Evolutionary conservation across 208 protist species (phyloP).

Genomic region (Wallacemonas sp.): DNA sequence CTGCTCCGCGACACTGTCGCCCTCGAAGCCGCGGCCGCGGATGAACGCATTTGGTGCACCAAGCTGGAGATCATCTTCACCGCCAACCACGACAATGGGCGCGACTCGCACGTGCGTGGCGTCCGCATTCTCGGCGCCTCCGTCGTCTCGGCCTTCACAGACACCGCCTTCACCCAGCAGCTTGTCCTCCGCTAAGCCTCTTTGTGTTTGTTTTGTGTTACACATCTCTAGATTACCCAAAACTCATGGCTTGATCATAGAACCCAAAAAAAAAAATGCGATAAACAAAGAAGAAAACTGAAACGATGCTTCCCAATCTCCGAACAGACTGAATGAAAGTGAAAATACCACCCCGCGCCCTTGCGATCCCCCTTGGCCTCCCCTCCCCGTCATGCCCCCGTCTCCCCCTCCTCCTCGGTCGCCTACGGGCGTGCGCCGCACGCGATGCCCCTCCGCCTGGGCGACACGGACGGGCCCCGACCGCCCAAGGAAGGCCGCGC

Average conservation of each 20-base stretch:
- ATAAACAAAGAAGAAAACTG: neutral
- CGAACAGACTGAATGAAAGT: too few relatives aligned
- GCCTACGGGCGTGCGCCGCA: too few relatives aligned
- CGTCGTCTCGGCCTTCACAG: conserved; percentile 37
- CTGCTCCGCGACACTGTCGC: neutral
- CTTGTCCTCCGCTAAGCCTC: conserved; percentile 26
- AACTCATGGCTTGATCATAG: neutral
- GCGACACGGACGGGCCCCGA: too few relatives aligned
- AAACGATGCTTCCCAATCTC: too few relatives aligned
- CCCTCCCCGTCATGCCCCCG: too few relatives aligned
- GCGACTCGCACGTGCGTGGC: conserved; percentile 83
- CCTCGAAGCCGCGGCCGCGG: conserved; percentile 19
- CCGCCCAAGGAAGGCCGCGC: too few relatives aligned
- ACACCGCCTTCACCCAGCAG: conserved; percentile 34
- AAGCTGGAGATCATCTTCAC: conserved; percentile 51
- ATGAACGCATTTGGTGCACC: conserved; percentile 64
- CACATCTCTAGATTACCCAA: too few relatives aligned
- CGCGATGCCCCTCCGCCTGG: too few relatives aligned
- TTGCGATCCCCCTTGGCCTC: too few relatives aligned
- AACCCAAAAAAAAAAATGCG: neutral
- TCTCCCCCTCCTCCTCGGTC: too few relatives aligned
- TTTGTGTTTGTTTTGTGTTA: neutral
- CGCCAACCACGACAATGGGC: conserved; percentile 80
- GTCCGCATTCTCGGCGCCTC: conserved; percentile 61
- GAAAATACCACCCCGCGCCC: too few relatives aligned